Percentiles rank a stretch among this genome's conserved stretches.
phyloP scores from a whole-genome alignment of 768 basidiomycete genomes.

The Solioccasus polychromus region DNA sequence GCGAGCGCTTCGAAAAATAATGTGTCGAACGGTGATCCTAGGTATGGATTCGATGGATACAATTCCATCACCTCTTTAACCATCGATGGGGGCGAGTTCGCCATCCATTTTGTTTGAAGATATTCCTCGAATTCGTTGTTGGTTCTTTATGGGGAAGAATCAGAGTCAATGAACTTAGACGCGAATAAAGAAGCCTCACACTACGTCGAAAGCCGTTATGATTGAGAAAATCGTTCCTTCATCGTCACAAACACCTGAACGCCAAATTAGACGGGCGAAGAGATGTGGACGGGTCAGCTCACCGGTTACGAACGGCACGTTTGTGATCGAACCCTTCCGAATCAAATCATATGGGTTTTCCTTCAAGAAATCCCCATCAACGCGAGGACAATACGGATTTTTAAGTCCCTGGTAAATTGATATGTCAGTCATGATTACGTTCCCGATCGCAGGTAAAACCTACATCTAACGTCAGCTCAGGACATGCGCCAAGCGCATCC shows the following conservation, averaged over 20 bases:
- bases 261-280: not conserved
- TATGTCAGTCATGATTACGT: not conserved
- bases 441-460: too few relatives aligned
- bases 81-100: conserved; percentile 20
- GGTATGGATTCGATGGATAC: conserved; percentile 39
- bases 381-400: conserved; percentile 36
- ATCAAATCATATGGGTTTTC: conserved; percentile 32
- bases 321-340: conserved; percentile 33
- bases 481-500: conserved; percentile 32
- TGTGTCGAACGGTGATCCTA: conserved; percentile 56
- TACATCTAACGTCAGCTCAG: conserved; percentile 30
- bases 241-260: conserved; percentile 38
- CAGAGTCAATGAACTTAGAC: conserved; percentile 27
- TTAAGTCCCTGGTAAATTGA: too few relatives aligned
- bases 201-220: conserved; percentile 46
- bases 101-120: conserved; percentile 28
- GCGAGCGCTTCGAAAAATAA: conserved; percentile 40
- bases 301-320: conserved; percentile 10
- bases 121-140: conserved; percentile 29
- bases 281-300: not conserved
- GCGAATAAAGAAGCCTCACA: too few relatives aligned
- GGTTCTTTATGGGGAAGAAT: too few relatives aligned
- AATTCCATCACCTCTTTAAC: conserved; percentile 25
- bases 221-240: conserved; percentile 46
- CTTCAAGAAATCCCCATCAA: conserved; percentile 39